Percentiles rank a stretch among this genome's conserved stretches.
These are phyloP conservation scores for Arthrobotrys iridis DNA, from an alignment of 2,329 filamentous ascomycete species.

Conservation along the genomic window DNA sequence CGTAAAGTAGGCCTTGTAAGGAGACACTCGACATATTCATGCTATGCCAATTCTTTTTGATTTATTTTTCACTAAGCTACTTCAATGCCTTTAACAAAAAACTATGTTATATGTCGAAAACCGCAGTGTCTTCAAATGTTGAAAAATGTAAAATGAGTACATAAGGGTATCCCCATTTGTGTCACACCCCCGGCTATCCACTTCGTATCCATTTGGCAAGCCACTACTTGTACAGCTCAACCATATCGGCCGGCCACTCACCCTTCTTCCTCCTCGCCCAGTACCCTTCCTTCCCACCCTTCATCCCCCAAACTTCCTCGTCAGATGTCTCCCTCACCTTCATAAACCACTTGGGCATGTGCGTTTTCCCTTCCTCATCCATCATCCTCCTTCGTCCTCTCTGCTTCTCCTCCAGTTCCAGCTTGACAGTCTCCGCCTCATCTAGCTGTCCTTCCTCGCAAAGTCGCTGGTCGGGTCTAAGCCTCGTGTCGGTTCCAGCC, in stretches of 20 bases:
- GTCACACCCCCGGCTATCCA: too few relatives aligned
- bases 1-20: too few relatives aligned
- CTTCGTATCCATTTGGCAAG: too few relatives aligned
- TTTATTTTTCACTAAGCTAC: too few relatives aligned
- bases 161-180: too few relatives aligned
- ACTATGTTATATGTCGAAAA: too few relatives aligned
- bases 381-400: slow-evolving; percentile 76
- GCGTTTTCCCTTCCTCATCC: slow-evolving; percentile 77
- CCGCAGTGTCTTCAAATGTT: too few relatives aligned
- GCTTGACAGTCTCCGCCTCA: slow-evolving; percentile 83
- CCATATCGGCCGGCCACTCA: slow-evolving; percentile 62
- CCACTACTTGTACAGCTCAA: slow-evolving; percentile 46
- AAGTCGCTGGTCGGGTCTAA: slow-evolving; percentile 87
- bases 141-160: too few relatives aligned
- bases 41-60: too few relatives aligned
- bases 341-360: slow-evolving; percentile 85
- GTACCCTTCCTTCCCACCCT: slow-evolving; percentile 84
- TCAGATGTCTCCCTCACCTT: slow-evolving; percentile 70
- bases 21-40: too few relatives aligned
- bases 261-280: slow-evolving; percentile 84
- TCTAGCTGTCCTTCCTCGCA: slow-evolving; percentile 85
- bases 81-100: too few relatives aligned
- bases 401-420: slow-evolving; percentile 85
- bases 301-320: slow-evolving; percentile 79
- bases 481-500: slow-evolving; percentile 81